A percentile compares a stretch with the other conserved stretches of the same genome.
phyloP scores from a whole-genome alignment of 202 grass and related monocot species.

The Cymbopogon flexuosus region DNA sequence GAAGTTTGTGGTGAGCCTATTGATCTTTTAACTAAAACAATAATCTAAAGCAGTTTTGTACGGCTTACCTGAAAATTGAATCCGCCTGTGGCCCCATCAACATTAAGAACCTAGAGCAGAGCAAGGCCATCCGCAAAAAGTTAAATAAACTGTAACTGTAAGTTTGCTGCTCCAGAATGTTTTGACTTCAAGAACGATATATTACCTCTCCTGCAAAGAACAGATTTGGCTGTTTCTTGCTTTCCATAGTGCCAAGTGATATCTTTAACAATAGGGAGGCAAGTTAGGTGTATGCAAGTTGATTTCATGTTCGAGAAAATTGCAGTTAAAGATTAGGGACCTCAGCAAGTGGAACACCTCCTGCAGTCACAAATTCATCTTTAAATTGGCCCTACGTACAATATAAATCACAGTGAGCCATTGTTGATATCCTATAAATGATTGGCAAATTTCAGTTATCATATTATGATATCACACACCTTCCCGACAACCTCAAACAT shows the following conservation, averaged over 20 bases:
- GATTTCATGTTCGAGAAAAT: slow-evolving; percentile 4
- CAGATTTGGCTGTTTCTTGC: slow-evolving; percentile 70
- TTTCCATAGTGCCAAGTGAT: slow-evolving; percentile 79
- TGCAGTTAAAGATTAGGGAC: slow-evolving; percentile 36
- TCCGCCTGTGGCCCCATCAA: slow-evolving; percentile 80
- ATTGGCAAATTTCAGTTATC: neutral
- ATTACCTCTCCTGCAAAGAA: slow-evolving; percentile 98
- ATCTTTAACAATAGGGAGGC: slow-evolving; percentile 47
- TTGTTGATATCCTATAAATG: neutral
- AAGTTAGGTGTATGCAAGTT: slow-evolving; percentile 20
- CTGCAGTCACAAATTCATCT: slow-evolving; percentile 98
- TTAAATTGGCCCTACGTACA: slow-evolving; percentile 82
- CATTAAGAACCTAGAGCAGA: slow-evolving; percentile 59
- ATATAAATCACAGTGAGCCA: neutral
- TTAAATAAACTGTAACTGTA: neutral
- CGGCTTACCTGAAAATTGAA: slow-evolving; percentile 86
- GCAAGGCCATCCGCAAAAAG: slow-evolving; percentile 20
- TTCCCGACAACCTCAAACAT: slow-evolving; percentile 69
- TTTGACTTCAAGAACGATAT: slow-evolving; percentile 15
- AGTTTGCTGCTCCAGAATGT: neutral
- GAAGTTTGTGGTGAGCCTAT: neutral
- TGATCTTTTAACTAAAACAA: neutral
- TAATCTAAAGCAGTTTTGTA: neutral
- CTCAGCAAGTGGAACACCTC: slow-evolving; percentile 84
- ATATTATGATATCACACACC: slow-evolving; percentile 40